These are phyloP conservation scores for Coemansia pectinata DNA, from an alignment of 192 early-diverging fungal species.

Conservation along the genomic window DNA sequence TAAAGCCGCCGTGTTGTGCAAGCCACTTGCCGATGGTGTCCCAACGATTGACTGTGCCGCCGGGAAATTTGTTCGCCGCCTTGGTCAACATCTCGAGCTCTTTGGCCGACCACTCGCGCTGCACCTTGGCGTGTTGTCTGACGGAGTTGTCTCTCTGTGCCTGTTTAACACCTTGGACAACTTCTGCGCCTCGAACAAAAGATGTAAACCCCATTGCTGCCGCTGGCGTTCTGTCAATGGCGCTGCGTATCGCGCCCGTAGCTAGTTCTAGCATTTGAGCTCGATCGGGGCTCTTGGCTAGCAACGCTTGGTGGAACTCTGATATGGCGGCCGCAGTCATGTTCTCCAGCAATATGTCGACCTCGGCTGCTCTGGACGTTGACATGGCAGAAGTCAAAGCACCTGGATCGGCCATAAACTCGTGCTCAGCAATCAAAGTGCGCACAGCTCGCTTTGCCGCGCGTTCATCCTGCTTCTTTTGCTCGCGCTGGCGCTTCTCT, in stretches of 20 bases:
- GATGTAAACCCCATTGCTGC: constrained; percentile 19
- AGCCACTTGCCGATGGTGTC: constrained; percentile 79
- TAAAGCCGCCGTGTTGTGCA: constrained; percentile 67
- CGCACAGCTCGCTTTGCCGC: constrained; percentile 39
- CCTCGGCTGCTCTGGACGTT: constrained; percentile 38
- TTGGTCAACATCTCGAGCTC: constrained; percentile 76
- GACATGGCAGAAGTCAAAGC: constrained; percentile 5
- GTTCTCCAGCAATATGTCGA: constrained; percentile 61
- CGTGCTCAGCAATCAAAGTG: constrained; percentile 53
- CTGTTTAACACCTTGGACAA: constrained; percentile 16
- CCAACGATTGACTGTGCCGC: constrained; percentile 75
- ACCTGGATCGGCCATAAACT: constrained; percentile 39
- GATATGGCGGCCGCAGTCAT: constrained; percentile 47
- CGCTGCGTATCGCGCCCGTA: background rate
- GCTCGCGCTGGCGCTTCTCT: constrained; percentile 36
- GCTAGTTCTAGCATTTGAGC: background rate
- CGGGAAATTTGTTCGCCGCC: constrained; percentile 78
- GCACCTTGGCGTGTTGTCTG: background rate
- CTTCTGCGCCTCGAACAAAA: constrained; percentile 20
- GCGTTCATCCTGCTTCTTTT: constrained; percentile 47
- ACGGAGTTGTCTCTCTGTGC: background rate
- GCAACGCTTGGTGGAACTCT: constrained; percentile 35
- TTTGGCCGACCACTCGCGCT: constrained; percentile 65
- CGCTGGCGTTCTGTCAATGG: constrained; percentile 10
- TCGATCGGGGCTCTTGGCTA: background rate